phyloP scores from a whole-genome alignment of 2,329 filamentous ascomycete genomes.

The Aspergillus tanneri region DNA sequence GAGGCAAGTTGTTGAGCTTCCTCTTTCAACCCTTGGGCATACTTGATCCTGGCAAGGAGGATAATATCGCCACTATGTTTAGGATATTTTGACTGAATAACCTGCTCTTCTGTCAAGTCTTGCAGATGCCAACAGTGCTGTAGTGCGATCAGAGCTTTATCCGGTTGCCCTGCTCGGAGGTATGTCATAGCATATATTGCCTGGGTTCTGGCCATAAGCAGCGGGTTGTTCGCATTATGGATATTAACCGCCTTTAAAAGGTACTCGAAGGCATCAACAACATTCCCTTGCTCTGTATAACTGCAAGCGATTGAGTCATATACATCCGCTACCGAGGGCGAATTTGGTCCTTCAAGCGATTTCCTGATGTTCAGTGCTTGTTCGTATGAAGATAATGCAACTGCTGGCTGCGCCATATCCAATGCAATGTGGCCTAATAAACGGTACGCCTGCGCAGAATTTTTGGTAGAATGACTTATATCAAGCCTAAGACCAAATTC shows the following conservation, averaged over 20 bases:
- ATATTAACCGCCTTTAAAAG: conserved; percentile 3
- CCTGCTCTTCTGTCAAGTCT: not conserved
- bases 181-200: conserved; percentile 7
- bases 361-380: not conserved
- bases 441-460: too few species aligned
- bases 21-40: not conserved
- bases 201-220: conserved; percentile 1
- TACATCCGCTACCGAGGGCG: not conserved
- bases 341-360: not conserved
- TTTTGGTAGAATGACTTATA: too few species aligned
- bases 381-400: too few species aligned
- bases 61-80: not conserved
- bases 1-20: too few species aligned
- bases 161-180: conserved; percentile 1
- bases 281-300: not conserved
- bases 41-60: not conserved
- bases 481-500: too few species aligned
- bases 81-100: not conserved
- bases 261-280: not conserved
- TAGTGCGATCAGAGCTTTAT: not conserved
- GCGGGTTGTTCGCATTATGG: conserved; percentile 5
- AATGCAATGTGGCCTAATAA: too few species aligned
- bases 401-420: too few species aligned
- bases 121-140: not conserved
- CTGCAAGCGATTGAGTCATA: not conserved